Percentiles rank a stretch among this genome's conserved stretches.
These are phyloP conservation scores for Wickerhamomyces tratensis DNA, from an alignment of 805 yeast genomes.

Conservation along the genomic window DNA sequence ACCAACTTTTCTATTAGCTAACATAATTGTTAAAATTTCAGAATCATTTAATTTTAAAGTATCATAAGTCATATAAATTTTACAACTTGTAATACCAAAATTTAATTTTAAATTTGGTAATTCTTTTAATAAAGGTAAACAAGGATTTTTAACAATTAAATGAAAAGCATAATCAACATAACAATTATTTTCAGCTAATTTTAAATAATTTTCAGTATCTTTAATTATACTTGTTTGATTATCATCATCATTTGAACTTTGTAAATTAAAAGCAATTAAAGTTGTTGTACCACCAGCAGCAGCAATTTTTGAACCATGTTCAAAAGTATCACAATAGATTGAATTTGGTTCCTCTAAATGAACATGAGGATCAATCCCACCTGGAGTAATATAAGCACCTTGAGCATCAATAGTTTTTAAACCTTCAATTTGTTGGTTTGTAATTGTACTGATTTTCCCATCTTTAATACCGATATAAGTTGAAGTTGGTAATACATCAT, in stretches of 20 bases:
- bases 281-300: constrained; percentile 38
- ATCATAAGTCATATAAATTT: constrained; percentile 38
- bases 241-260: constrained; percentile 15
- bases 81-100: constrained; percentile 30
- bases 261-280: constrained; percentile 31
- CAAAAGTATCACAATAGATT: constrained; percentile 29
- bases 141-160: constrained; percentile 24
- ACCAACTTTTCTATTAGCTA: constrained; percentile 28
- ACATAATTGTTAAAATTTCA: constrained; percentile 29
- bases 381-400: constrained; percentile 35
- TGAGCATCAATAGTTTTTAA: constrained; percentile 27
- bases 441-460: constrained; percentile 22
- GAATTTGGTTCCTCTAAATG: constrained; percentile 29
- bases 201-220: constrained; percentile 15
- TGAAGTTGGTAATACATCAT: constrained; percentile 17
- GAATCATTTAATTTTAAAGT: constrained; percentile 30
- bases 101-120: constrained; percentile 22
- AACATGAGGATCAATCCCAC: constrained; percentile 36
- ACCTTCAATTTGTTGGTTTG: constrained; percentile 13
- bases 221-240: constrained; percentile 14
- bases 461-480: constrained; percentile 26
- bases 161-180: constrained; percentile 35
- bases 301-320: constrained; percentile 29
- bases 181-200: constrained; percentile 15
- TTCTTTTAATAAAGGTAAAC: constrained; percentile 18